Base-by-base conservation (phyloP, 768 basidiomycete genomes). In the Boletales sp. region DNA sequence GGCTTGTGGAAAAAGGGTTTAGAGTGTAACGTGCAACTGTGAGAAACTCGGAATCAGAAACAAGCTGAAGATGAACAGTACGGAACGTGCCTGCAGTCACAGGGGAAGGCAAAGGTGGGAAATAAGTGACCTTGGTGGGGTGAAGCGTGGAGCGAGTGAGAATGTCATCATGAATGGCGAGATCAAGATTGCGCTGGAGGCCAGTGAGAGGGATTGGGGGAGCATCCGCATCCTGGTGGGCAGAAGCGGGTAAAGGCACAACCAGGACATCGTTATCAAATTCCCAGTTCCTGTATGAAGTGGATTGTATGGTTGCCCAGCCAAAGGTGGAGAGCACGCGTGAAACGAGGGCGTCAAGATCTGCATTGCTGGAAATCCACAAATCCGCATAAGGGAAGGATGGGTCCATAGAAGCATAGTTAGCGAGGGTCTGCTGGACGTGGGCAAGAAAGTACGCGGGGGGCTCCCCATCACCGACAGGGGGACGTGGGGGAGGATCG, bases 341-440 rank as follows among this genome's bases (percentile, higher is more conserved):
- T 18, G 57, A 58, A 38, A 79, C 69, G 40, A 76, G 58, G 35
- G 71, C 60, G 73, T 81, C 80, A 30, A 82, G 74, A 63, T 66
- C 62, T 45, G 47, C 49, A 39, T 31, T 55, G 53, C 43, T 51
- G 29, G 51, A 43, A 38, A 60, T 50, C 39, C 50, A 54, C 24
- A 7, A 48, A 48, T 54, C 58, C 62, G 39, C 65, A 58, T 62
- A 63, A 45, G 55, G 63, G 62, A 55, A 65, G 49, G 43, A 54
- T 24, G 62, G 58, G 37, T 75, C 66, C 46, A 68, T 67, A 18
- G 78, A 76, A 35, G 79, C 72, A 54, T 79, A 72, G 14, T 57
- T 53, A 56, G 78, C 74, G 29, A 82, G 72, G 70, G 76, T 78
- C 39, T 74, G 71, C 39, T 69, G 65, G 34, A 75, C 67, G 57